Evolutionary conservation across 441 rosid species (phyloP).

Genomic region (Corymbia calophylla): DNA sequence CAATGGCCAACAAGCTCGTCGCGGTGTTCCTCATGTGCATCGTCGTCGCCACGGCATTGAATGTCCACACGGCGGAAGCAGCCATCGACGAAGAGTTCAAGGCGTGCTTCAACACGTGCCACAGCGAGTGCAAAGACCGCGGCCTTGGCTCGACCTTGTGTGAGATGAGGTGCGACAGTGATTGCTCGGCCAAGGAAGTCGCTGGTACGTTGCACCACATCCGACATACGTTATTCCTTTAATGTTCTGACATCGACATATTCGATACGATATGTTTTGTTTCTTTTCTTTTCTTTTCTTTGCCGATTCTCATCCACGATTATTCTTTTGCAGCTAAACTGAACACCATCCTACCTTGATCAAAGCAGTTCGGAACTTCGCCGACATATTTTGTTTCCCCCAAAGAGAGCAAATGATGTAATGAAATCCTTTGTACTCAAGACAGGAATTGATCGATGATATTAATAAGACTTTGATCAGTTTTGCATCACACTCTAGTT

Average conservation of each 20-base stretch:
- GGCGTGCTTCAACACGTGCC: slow-evolving; percentile 2
- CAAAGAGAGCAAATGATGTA: not conserved
- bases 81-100: not conserved
- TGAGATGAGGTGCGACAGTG: slow-evolving; percentile 5
- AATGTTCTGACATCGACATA: not conserved
- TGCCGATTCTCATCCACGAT: not conserved
- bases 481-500: not conserved
- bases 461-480: not conserved
- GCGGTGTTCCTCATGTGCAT: slow-evolving; percentile 16
- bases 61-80: not conserved
- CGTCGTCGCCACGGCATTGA: slow-evolving; percentile 11
- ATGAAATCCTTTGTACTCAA: not conserved
- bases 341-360: not conserved
- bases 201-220: not conserved
- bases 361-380: not conserved
- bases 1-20: slow-evolving; percentile 19
- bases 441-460: not conserved
- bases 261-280: no score
- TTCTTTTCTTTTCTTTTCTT: not conserved
- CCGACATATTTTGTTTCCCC: not conserved
- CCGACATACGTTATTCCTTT: not conserved
- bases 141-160: not conserved
- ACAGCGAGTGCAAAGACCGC: not conserved
- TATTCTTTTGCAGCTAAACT: not conserved
- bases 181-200: slow-evolving; percentile 1